Percentiles rank a stretch among this genome's conserved stretches.
Conservation (phyloP, 2,329 filamentous ascomycete genomes). For the Fusarium torreyae region DNA sequence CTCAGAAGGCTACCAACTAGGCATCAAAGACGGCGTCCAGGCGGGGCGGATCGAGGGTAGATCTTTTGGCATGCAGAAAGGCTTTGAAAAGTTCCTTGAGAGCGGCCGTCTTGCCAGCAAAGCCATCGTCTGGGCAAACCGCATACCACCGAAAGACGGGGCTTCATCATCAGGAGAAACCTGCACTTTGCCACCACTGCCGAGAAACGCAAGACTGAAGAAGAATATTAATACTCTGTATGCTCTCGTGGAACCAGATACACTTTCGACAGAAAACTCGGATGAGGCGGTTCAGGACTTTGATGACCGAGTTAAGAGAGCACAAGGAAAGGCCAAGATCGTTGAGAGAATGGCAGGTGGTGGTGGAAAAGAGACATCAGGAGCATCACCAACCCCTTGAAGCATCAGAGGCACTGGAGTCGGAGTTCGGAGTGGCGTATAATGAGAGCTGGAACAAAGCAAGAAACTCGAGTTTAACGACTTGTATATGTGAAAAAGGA, state of each 20-base stretch:
- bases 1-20: constrained; percentile 83
- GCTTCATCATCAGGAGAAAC: constrained; percentile 1
- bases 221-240: constrained; percentile 85
- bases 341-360: constrained; percentile 77
- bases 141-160: constrained; percentile 61
- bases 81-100: constrained; percentile 91
- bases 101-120: constrained; percentile 84
- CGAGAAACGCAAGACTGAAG: constrained; percentile 75
- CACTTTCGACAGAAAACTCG: constrained; percentile 83
- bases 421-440: constrained; percentile 22
- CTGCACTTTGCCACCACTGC: constrained; percentile 59
- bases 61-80: constrained; percentile 90
- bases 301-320: constrained; percentile 88
- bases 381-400: constrained; percentile 17
- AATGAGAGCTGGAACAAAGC: not conserved
- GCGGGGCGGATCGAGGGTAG: constrained; percentile 91
- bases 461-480: not conserved
- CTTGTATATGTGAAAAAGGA: constrained; percentile 31
- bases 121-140: constrained; percentile 86
- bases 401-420: not conserved
- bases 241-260: constrained; percentile 83
- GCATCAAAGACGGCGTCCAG: constrained; percentile 79
- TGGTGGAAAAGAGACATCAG: constrained; percentile 37
- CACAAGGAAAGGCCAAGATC: constrained; percentile 86
- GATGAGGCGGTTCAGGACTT: constrained; percentile 93